phyloP scores from a whole-genome alignment of 116 monocot species.

The Posidonia oceanica region DNA sequence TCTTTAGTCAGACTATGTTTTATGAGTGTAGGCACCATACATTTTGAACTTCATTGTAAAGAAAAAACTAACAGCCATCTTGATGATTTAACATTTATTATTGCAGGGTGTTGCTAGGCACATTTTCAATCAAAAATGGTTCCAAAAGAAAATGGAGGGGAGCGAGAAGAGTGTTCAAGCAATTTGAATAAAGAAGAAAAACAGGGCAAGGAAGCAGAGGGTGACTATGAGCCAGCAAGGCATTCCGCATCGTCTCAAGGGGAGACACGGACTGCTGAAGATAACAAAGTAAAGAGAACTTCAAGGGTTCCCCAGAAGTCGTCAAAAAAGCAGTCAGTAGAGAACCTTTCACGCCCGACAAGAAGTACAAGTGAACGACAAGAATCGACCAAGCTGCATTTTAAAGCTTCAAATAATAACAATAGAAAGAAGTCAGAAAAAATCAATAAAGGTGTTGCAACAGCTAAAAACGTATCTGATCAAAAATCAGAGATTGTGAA shows the following conservation, averaged over 20 bases:
- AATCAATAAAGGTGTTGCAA: constrained; percentile 18
- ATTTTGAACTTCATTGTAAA: not conserved
- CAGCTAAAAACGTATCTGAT: constrained; percentile 24
- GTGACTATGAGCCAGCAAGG: constrained; percentile 61
- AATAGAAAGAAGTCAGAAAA: constrained; percentile 56
- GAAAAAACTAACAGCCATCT: not conserved
- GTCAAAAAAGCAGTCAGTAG: constrained; percentile 37
- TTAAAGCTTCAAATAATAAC: constrained; percentile 31
- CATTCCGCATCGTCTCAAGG: constrained; percentile 47
- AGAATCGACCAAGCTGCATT: constrained; percentile 45
- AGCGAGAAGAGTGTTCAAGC: constrained; percentile 41
- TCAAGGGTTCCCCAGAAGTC: constrained; percentile 70
- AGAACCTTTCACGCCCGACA: constrained; percentile 25
- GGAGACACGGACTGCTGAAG: constrained; percentile 32
- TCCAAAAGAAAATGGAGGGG: constrained; percentile 55
- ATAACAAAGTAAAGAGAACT: constrained; percentile 34
- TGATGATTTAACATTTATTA: not conserved
- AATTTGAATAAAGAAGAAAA: constrained; percentile 45
- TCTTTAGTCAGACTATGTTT: not conserved
- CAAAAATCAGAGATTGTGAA: constrained; percentile 34
- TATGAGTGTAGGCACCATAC: not conserved
- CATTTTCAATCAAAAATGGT: constrained; percentile 30
- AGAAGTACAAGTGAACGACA: constrained; percentile 30
- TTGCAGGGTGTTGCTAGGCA: not conserved
- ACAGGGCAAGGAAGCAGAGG: constrained; percentile 51